Conservation (phyloP, 352 stramenopile species). For the Phytopythium boreale region DNA sequence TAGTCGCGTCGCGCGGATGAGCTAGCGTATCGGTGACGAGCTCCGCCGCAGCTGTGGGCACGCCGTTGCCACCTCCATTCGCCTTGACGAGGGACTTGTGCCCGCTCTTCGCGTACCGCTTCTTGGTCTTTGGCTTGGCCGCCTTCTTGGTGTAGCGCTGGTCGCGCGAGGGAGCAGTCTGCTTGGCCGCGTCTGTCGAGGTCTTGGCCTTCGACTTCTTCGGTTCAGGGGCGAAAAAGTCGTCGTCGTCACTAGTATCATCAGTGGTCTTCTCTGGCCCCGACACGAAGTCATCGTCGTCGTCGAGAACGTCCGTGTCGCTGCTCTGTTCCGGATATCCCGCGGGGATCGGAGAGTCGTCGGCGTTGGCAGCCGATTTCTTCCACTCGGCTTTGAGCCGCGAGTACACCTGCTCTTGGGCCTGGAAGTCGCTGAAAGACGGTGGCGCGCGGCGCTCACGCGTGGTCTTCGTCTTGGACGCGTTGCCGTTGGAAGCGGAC, state of each 20-base stretch:
- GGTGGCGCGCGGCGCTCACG: neutral
- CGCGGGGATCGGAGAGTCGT: neutral
- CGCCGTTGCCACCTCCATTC: constrained; percentile 7
- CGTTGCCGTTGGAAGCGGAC: too few species aligned
- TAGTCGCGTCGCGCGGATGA: constrained; percentile 20
- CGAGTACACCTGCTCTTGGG: neutral
- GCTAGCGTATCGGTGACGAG: constrained; percentile 29
- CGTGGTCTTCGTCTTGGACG: neutral
- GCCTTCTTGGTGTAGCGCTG: neutral
- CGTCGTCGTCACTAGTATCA: constrained; percentile 2
- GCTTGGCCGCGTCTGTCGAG: neutral
- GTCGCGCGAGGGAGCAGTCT: neutral
- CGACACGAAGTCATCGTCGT: constrained; percentile 12
- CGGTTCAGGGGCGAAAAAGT: neutral
- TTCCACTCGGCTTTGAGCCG: neutral
- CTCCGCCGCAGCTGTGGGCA: constrained; percentile 7
- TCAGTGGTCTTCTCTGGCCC: too few species aligned
- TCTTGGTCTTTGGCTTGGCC: constrained; percentile 22
- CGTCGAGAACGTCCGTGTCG: constrained; percentile 5
- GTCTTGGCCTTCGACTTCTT: constrained; percentile 13
- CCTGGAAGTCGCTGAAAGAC: constrained; percentile 1
- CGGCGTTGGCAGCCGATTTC: neutral
- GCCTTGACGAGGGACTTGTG: neutral
- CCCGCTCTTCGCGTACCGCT: neutral
- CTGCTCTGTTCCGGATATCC: neutral